These are phyloP conservation scores for Lycium barbarum DNA, from an alignment of 257 asterid species.

Conservation along the genomic window DNA sequence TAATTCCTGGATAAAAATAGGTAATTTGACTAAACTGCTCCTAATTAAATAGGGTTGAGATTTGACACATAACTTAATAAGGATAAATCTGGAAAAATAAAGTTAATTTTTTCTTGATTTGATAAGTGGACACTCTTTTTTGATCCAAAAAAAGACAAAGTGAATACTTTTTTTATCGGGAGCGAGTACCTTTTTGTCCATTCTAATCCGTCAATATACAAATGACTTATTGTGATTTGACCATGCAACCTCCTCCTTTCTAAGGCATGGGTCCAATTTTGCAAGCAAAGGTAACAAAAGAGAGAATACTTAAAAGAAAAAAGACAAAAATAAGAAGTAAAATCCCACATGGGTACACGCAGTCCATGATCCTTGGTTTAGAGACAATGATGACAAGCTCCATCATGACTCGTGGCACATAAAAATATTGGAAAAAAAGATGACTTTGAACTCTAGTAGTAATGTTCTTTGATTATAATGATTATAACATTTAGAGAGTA, in stretches of 20 bases:
- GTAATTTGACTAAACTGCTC: too few species aligned
- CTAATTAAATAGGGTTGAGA: too few species aligned
- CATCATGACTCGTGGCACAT: constrained; percentile 5
- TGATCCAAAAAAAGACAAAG: too few species aligned
- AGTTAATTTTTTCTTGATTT: too few species aligned
- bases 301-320: not conserved
- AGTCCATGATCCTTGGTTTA: not conserved
- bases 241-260: not conserved
- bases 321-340: not conserved
- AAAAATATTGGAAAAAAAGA: not conserved
- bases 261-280: not conserved
- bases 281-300: not conserved
- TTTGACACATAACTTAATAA: too few species aligned
- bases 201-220: not conserved
- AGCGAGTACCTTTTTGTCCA: not conserved
- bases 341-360: not conserved
- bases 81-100: too few species aligned
- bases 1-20: too few species aligned
- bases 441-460: not conserved
- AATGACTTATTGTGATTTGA: not conserved
- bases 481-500: not conserved
- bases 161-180: too few species aligned
- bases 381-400: constrained; percentile 9
- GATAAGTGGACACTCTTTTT: too few species aligned
- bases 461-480: constrained; percentile 6